Conservation (phyloP, 768 basidiomycete species). For the Fomitopsis pulvina region DNA sequence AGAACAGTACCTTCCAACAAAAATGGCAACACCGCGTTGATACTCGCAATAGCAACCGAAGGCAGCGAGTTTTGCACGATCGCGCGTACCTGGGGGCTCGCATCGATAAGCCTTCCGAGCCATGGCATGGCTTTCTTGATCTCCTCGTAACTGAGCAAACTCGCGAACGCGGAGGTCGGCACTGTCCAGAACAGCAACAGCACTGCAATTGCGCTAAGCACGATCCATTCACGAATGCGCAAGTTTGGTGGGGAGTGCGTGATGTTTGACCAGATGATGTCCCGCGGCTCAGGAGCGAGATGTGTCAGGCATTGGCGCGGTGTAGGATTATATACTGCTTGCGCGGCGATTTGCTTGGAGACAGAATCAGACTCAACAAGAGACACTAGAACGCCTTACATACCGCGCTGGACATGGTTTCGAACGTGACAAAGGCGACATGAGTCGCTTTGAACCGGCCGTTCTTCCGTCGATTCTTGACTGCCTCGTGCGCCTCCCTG, state of each 20-base stretch:
- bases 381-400: constrained; percentile 23
- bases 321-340: constrained; percentile 69
- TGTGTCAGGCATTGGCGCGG: constrained; percentile 62
- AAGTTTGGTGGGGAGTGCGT: constrained; percentile 52
- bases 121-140: constrained; percentile 89
- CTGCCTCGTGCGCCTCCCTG: constrained; percentile 74
- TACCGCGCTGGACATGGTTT: constrained; percentile 90
- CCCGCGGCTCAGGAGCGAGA: constrained; percentile 88
- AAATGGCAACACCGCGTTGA: constrained; percentile 88
- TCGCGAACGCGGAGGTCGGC: constrained; percentile 82
- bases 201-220: constrained; percentile 59
- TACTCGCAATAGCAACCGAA: constrained; percentile 79
- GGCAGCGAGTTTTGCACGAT: constrained; percentile 95
- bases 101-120: constrained; percentile 80
- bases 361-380: neutral
- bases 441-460: constrained; percentile 80
- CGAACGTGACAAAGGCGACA: constrained; percentile 92
- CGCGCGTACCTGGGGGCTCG: constrained; percentile 71
- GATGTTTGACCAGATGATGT: constrained; percentile 94
- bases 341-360: constrained; percentile 80
- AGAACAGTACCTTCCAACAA: constrained; percentile 64
- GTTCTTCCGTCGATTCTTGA: constrained; percentile 61
- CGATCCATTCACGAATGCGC: constrained; percentile 63
- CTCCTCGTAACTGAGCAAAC: constrained; percentile 86
- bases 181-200: constrained; percentile 90